A percentile compares a stretch with the other conserved stretches of the same genome.
Conservation (phyloP, 345 rosid species). For the Gynandropsis gynandra region DNA sequence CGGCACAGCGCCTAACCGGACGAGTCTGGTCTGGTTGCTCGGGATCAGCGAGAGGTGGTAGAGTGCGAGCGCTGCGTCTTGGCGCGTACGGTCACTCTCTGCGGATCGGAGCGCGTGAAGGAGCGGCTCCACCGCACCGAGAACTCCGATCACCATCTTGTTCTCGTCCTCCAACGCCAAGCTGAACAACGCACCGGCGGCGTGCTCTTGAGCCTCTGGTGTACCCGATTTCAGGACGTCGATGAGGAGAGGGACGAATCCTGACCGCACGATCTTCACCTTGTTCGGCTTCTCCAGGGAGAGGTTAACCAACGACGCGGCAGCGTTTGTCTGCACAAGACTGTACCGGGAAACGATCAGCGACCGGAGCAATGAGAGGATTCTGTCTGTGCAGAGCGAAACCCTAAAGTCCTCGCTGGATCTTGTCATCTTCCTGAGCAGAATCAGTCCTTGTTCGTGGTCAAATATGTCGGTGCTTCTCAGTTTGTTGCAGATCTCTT, state of each 20-base stretch:
- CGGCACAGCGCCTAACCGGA: conserved; percentile 58
- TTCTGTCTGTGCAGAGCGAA: conserved; percentile 43
- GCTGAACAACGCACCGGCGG: conserved; percentile 72
- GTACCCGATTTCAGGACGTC: conserved; percentile 63
- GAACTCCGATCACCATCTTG: conserved; percentile 73
- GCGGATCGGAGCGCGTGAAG: conserved; percentile 51
- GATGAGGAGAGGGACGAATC: conserved; percentile 55
- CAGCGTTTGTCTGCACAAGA: conserved; percentile 59
- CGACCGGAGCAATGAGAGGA: conserved; percentile 43
- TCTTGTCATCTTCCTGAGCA: conserved; percentile 49
- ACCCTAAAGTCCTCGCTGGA: conserved; percentile 36
- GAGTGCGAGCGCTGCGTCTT: conserved; percentile 70
- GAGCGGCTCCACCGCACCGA: conserved; percentile 75
- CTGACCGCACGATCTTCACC: conserved; percentile 60
- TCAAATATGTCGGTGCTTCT: conserved; percentile 38
- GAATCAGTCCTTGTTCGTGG: conserved; percentile 54
- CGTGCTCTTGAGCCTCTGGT: conserved; percentile 69
- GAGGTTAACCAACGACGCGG: conserved; percentile 63
- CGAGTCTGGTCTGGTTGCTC: conserved; percentile 52
- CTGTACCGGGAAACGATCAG: conserved; percentile 52
- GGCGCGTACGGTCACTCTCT: conserved; percentile 50
- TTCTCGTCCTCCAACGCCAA: conserved; percentile 70
- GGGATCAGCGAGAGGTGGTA: conserved; percentile 62
- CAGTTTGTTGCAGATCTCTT: conserved; percentile 40
- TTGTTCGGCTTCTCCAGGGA: conserved; percentile 64